These are phyloP conservation scores for Cymbidium sinense DNA, from an alignment of 106 monocot genomes.

Conservation along the genomic window DNA sequence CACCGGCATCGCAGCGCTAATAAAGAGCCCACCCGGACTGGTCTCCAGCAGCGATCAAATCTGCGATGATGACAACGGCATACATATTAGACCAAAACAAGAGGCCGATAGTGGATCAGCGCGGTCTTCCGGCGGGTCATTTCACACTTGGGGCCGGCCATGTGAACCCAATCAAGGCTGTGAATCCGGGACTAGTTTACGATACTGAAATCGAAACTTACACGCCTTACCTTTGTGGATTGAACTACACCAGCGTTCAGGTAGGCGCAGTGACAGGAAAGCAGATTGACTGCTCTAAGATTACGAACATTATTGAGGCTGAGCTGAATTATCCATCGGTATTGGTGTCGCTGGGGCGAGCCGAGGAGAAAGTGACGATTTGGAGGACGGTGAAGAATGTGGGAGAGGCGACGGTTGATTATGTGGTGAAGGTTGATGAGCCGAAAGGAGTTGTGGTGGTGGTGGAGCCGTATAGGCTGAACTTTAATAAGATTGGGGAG, in stretches of 20 bases:
- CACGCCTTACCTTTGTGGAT: conserved; percentile 26
- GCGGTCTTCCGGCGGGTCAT: conserved; percentile 12
- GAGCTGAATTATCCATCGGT: conserved; percentile 50
- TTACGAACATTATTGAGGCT: neutral
- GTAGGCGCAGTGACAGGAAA: neutral
- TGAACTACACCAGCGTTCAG: neutral
- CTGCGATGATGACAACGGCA: conserved; percentile 12
- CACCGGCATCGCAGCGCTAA: neutral
- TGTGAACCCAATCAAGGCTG: conserved; percentile 26
- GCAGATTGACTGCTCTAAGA: conserved; percentile 8
- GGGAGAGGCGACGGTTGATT: conserved; percentile 9
- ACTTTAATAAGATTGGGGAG: neutral
- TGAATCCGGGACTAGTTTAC: conserved; percentile 30
- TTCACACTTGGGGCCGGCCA: conserved; percentile 34
- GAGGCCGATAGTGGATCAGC: conserved; percentile 9
- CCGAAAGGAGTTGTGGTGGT: conserved; percentile 9
- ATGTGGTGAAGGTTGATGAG: neutral
- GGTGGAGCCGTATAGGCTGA: conserved; percentile 2
- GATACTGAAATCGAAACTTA: conserved; percentile 16
- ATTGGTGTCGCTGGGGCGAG: neutral
- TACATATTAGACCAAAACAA: neutral
- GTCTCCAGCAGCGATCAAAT: conserved; percentile 12
- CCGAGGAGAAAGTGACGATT: conserved; percentile 2
- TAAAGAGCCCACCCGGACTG: conserved; percentile 6
- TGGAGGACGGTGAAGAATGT: conserved; percentile 41